phyloP scores from a whole-genome alignment of 2,329 filamentous ascomycete species.

The Ophiostoma perfectum region DNA sequence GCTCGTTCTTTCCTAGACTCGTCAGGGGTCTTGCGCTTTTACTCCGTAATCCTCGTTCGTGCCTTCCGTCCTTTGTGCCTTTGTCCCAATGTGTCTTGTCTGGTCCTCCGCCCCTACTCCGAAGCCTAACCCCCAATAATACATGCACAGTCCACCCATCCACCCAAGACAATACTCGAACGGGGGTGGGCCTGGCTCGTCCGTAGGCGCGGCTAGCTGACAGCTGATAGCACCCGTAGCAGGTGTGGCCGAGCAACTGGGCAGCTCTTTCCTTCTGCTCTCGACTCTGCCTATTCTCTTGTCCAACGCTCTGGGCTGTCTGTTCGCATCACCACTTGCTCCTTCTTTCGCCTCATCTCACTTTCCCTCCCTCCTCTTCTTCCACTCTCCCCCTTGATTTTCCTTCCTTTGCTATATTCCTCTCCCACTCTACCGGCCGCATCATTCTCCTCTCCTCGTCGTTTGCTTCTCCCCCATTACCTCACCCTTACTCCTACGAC shows the following conservation, averaged over 20 bases:
- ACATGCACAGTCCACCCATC: not conserved
- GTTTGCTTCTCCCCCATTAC: not conserved
- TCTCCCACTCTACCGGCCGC: not conserved
- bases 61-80: not conserved
- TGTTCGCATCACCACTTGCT: not conserved
- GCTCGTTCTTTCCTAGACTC: constrained; percentile 5
- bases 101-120: not conserved
- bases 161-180: not conserved
- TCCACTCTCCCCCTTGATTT: not conserved
- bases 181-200: constrained; percentile 7
- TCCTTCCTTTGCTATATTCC: not conserved
- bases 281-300: constrained; percentile 1
- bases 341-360: not conserved
- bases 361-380: not conserved
- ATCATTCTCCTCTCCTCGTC: no score
- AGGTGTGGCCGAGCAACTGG: constrained; percentile 8
- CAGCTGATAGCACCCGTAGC: constrained; percentile 8
- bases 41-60: not conserved
- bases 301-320: not conserved
- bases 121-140: no score
- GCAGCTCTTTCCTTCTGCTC: constrained; percentile 4
- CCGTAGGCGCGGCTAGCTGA: constrained; percentile 16
- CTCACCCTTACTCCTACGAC: not conserved
- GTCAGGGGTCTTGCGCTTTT: not conserved
- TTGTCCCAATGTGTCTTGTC: not conserved